phyloP scores from a whole-genome alignment of 331 rosid species.

The Telfairia occidentalis region DNA sequence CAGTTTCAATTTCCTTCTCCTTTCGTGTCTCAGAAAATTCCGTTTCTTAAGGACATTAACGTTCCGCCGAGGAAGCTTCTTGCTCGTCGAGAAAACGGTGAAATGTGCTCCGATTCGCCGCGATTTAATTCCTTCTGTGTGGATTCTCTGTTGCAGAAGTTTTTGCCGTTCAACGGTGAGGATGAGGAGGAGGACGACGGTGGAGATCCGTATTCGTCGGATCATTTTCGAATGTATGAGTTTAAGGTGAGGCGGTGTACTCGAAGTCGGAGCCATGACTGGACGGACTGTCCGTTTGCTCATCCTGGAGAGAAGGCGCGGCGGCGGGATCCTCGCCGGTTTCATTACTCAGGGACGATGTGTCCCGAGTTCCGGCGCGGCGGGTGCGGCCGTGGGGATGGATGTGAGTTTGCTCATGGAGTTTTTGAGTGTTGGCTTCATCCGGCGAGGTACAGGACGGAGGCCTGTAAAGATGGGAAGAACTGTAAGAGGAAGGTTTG shows the following conservation, averaged over 20 bases:
- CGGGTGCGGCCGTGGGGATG: slow-evolving; percentile 52
- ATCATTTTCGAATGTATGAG: slow-evolving; percentile 84
- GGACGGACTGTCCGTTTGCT: slow-evolving; percentile 96
- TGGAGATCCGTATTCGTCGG: slow-evolving; percentile 69
- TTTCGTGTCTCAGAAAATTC: neutral
- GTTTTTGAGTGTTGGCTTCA: slow-evolving; percentile 96
- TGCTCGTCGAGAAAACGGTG: slow-evolving; percentile 21
- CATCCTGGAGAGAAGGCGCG: slow-evolving; percentile 90
- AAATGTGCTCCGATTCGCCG: slow-evolving; percentile 33
- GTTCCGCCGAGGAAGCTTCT: slow-evolving; percentile 79
- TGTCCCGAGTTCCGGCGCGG: slow-evolving; percentile 82
- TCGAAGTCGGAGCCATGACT: slow-evolving; percentile 90
- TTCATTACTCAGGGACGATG: slow-evolving; percentile 57
- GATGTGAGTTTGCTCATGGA: slow-evolving; percentile 69
- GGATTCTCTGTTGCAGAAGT: slow-evolving; percentile 40
- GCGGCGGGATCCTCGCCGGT: slow-evolving; percentile 65
- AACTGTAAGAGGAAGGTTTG: slow-evolving; percentile 81
- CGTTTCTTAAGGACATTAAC: slow-evolving; percentile 27
- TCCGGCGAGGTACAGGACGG: slow-evolving; percentile 80
- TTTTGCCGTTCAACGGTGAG: slow-evolving; percentile 39
- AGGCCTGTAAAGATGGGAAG: slow-evolving; percentile 83
- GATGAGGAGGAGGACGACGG: slow-evolving; percentile 25
- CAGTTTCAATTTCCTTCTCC: neutral
- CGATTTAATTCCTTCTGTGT: slow-evolving; percentile 30
- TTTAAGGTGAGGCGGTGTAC: slow-evolving; percentile 86